phyloP scores from a whole-genome alignment of 257 asterid species.

The Sherardia arvensis region DNA sequence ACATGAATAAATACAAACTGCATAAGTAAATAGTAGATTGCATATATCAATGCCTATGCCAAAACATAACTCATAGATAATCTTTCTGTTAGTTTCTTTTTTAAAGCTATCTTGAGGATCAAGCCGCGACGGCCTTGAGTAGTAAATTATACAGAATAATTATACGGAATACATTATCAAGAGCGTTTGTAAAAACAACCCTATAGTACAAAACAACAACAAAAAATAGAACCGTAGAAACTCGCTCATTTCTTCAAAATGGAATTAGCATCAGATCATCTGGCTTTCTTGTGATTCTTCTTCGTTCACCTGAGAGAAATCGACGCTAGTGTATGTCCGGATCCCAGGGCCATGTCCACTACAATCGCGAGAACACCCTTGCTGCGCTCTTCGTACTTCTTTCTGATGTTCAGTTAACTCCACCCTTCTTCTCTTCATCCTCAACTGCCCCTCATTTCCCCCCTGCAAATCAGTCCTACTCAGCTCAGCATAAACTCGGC shows the following conservation, averaged over 20 bases:
- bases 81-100: no score
- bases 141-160: no score
- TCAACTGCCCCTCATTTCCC: constrained; percentile 7
- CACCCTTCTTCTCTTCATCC: constrained; percentile 36
- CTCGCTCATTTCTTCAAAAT: not conserved
- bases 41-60: no score
- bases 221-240: no score
- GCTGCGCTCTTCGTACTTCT: constrained; percentile 77
- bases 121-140: no score
- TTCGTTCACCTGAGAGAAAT: constrained; percentile 70
- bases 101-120: no score
- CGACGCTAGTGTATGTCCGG: constrained; percentile 53
- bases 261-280: constrained; percentile 31
- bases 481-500: constrained; percentile 23
- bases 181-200: no score
- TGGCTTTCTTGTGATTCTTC: constrained; percentile 64
- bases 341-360: constrained; percentile 71
- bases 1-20: no score
- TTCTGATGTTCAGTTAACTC: constrained; percentile 74
- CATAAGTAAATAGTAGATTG: no score
- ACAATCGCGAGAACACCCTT: constrained; percentile 57
- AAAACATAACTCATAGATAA: no score
- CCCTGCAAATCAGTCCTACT: constrained; percentile 28
- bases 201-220: no score
- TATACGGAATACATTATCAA: no score